Conservation (phyloP, 2,329 filamentous ascomycete genomes). For the Cladosporium halotolerans region DNA sequence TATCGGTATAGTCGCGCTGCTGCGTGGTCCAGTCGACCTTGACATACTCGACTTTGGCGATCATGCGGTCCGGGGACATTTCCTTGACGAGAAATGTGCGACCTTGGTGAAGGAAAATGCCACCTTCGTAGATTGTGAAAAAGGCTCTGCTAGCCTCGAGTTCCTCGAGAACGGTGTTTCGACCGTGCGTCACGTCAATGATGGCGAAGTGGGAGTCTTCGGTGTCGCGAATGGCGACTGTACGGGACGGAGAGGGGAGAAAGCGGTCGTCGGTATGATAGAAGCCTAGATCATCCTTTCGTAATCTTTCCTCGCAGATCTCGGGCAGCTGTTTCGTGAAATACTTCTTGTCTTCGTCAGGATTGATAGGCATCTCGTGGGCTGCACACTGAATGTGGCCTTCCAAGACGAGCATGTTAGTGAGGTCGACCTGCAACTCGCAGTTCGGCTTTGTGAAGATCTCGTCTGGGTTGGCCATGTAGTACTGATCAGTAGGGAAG, state of each 20-base stretch:
- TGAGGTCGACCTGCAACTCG: constrained; percentile 83
- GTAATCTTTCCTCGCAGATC: constrained; percentile 67
- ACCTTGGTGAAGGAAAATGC: constrained; percentile 96
- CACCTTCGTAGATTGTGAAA: constrained; percentile 94
- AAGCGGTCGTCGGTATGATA: constrained; percentile 89
- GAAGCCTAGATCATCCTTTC: constrained; percentile 69
- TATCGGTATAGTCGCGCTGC: constrained; percentile 88
- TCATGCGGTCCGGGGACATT: constrained; percentile 69
- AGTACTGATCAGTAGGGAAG: constrained; percentile 88
- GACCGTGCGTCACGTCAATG: constrained; percentile 75
- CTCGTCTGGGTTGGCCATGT: constrained; percentile 93
- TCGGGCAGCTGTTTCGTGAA: constrained; percentile 68
- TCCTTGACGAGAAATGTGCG: constrained; percentile 86
- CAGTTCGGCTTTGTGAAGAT: constrained; percentile 88
- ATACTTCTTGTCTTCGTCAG: constrained; percentile 66
- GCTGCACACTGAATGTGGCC: constrained; percentile 94
- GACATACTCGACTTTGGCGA: constrained; percentile 82
- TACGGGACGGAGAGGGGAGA: constrained; percentile 73
- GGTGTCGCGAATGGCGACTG: constrained; percentile 82
- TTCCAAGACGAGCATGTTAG: constrained; percentile 84
- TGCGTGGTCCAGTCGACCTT: constrained; percentile 92
- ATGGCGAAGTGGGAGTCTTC: constrained; percentile 92
- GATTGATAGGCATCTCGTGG: constrained; percentile 86
- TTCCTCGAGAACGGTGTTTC: constrained; percentile 84
- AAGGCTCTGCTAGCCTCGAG: constrained; percentile 93